Base-by-base conservation (phyloP, 176 grass and related monocot genomes). In the Pontederia crassipes region DNA sequence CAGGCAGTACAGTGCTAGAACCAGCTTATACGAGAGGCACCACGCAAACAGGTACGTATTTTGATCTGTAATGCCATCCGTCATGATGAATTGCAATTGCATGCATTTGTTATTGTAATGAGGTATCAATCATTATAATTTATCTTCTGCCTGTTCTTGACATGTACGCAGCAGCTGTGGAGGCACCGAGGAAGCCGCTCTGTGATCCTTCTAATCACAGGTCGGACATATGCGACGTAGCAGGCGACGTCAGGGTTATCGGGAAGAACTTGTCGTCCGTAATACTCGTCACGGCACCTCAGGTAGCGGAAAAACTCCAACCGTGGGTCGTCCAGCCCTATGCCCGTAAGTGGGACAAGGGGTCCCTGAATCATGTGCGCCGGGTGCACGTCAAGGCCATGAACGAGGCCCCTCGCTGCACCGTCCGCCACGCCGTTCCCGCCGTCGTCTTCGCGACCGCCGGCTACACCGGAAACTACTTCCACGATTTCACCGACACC, bases 401-500 rank as follows among this genome's bases (percentile, higher is more conserved):
- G 4, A 8, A 3, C 18, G 62, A 51, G 54, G 73, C 81, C 12
- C 84, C 81, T 18, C 78, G 81, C 32, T 97, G 92, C 64, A 85
- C 73, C 35, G 77, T 74, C 52, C 55, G 81, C 52, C 92, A 97
- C 73, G 32, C 77, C 2, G 78, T 85, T 49, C 87, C 92, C 0
- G 87, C 55, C 5, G 59, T 97, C 46, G 54, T 97, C 46, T 97
- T 97, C 66, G 63, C 92, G 8, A 57, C 85, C 40, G 81, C 76
- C 20, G 92, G 87, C 14, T 97, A 97, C 73, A 87, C 84, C 0
- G 92, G 92, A 68, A 97, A 97, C 64, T 69, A 88, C 18, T 97
- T 97, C 68, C 92, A 97, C 48, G 92, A 97, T 70, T 97, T 97
- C 77, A 85, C 92, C 0, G 92, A 97, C 68, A 79, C 88, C 13